These are phyloP conservation scores for Fusarium sororula DNA, from an alignment of 2,329 filamentous ascomycete species.

Conservation along the genomic window DNA sequence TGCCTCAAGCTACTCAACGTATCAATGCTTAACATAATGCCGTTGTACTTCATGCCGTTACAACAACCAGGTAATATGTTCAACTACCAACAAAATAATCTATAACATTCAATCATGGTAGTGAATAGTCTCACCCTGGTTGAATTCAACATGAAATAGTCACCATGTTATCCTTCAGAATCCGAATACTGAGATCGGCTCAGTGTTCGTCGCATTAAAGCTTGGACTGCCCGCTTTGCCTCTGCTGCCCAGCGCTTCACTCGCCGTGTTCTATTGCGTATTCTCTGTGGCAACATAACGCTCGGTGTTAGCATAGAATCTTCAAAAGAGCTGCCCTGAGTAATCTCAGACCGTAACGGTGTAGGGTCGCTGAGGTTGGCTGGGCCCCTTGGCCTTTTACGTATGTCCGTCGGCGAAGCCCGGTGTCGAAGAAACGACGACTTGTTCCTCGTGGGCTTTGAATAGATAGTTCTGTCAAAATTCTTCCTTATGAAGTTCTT, in stretches of 20 bases:
- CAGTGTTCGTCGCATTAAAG: constrained; percentile 46
- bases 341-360: neutral
- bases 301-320: neutral
- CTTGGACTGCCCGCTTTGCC: constrained; percentile 46
- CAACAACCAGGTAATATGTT: neutral
- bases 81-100: neutral
- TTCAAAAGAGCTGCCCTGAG: constrained; percentile 7
- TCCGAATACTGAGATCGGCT: constrained; percentile 42
- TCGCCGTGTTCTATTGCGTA: constrained; percentile 37
- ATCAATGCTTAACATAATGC: neutral
- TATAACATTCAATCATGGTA: neutral
- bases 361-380: constrained; percentile 6
- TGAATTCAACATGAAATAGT: neutral
- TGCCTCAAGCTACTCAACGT: constrained; percentile 20
- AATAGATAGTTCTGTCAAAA: neutral
- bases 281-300: neutral
- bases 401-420: constrained; percentile 14
- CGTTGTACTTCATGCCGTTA: neutral
- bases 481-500: neutral
- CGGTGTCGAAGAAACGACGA: constrained; percentile 45
- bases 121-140: neutral
- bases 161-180: constrained; percentile 1
- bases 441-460: constrained; percentile 41
- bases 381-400: constrained; percentile 14
- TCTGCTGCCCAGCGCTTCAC: constrained; percentile 49